Conservation (phyloP, 2,329 filamentous ascomycete genomes). For the Xylaria sp. region DNA sequence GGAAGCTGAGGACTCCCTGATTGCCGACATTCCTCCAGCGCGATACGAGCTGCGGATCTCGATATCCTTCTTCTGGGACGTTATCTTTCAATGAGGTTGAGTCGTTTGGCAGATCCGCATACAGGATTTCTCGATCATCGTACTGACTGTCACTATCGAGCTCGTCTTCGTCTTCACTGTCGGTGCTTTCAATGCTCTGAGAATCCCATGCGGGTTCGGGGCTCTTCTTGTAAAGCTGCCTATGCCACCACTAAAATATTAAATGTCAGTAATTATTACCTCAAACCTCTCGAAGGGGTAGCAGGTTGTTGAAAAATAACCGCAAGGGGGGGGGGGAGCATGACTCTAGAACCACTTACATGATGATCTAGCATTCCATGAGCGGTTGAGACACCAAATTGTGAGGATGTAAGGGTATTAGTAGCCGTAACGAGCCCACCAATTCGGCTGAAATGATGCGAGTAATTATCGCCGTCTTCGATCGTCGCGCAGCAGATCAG, state of each 20-base stretch:
- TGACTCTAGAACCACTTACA: slow-evolving; percentile 7
- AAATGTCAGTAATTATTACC: neutral
- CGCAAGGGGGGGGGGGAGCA: neutral
- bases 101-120: neutral
- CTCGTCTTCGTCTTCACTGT: slow-evolving; percentile 13
- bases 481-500: slow-evolving; percentile 27
- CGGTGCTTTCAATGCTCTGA: slow-evolving; percentile 9
- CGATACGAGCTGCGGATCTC: slow-evolving; percentile 18
- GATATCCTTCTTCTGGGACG: slow-evolving; percentile 6
- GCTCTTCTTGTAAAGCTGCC: slow-evolving; percentile 1
- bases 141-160: slow-evolving; percentile 9
- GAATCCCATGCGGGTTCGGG: slow-evolving; percentile 8
- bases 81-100: neutral
- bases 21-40: slow-evolving; percentile 26
- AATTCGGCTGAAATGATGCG: slow-evolving; percentile 31
- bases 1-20: slow-evolving; percentile 28
- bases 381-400: slow-evolving; percentile 33
- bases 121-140: slow-evolving; percentile 8
- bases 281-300: neutral
- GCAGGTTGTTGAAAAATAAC: neutral
- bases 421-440: slow-evolving; percentile 26
- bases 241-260: slow-evolving; percentile 28
- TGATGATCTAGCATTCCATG: slow-evolving; percentile 32
- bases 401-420: slow-evolving; percentile 28
- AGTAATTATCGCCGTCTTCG: slow-evolving; percentile 27